These are phyloP conservation scores for Ceratocystis ficicola DNA, from an alignment of 2,329 filamentous ascomycete species.

Conservation along the genomic window DNA sequence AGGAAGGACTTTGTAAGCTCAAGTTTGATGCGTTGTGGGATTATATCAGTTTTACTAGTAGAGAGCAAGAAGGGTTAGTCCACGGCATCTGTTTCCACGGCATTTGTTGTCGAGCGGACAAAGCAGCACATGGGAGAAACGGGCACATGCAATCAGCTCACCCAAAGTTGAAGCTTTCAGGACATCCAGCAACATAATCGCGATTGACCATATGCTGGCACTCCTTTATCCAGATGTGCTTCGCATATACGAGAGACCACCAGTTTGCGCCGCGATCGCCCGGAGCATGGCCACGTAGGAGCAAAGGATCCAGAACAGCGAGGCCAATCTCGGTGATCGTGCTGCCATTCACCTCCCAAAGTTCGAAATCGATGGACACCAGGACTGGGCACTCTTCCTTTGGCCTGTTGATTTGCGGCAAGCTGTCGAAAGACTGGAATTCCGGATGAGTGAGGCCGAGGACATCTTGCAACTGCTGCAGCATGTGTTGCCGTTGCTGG, in stretches of 20 bases:
- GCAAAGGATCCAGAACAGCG: constrained; percentile 60
- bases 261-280: constrained; percentile 53
- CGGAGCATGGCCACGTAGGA: constrained; percentile 43
- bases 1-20: neutral
- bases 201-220: constrained; percentile 53
- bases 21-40: constrained; percentile 43
- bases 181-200: constrained; percentile 58
- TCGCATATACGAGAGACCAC: constrained; percentile 52
- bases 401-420: neutral
- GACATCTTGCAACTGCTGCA: constrained; percentile 33
- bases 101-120: neutral
- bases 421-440: neutral
- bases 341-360: constrained; percentile 54
- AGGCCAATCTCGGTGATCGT: constrained; percentile 78
- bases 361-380: constrained; percentile 71
- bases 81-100: too few relatives aligned
- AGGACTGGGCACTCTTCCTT: constrained; percentile 40
- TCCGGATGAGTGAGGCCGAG: neutral
- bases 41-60: constrained; percentile 24
- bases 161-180: constrained; percentile 65
- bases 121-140: neutral
- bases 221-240: constrained; percentile 69
- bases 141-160: constrained; percentile 31
- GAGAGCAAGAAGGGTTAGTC: neutral
- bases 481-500: constrained; percentile 28